Evolutionary conservation across 345 rosid species (phyloP).

Genomic region (Bruguiera sexangula): DNA sequence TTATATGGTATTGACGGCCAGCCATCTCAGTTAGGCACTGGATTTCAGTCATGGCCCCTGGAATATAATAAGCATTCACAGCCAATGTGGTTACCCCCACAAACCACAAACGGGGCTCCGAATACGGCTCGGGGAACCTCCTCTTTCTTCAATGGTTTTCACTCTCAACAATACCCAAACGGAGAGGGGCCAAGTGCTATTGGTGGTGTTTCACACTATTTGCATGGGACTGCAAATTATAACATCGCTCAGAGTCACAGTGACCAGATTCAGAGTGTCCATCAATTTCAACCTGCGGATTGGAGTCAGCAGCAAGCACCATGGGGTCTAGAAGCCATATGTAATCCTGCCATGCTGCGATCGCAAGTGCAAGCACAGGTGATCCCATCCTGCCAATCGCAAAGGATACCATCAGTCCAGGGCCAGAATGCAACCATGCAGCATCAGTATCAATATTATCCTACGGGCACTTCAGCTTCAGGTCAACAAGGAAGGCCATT

Average conservation of each 20-base stretch:
- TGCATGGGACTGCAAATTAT: not conserved
- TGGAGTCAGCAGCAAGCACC: not conserved
- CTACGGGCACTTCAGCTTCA: no score
- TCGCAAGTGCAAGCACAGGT: conserved; percentile 1
- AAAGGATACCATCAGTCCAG: not conserved
- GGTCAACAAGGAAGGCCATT: not conserved
- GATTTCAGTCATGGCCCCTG: not conserved
- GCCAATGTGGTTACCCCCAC: not conserved
- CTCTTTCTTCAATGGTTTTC: not conserved
- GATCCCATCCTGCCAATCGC: not conserved
- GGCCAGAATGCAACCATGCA: not conserved
- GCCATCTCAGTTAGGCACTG: not conserved
- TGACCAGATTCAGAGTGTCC: not conserved
- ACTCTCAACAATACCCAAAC: not conserved
- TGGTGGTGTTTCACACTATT: not conserved
- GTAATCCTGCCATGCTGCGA: not conserved
- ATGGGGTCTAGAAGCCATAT: conserved; percentile 5
- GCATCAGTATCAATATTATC: not conserved
- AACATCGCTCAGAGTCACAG: not conserved
- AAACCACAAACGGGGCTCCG: not conserved
- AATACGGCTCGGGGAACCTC: not conserved
- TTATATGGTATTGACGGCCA: no score
- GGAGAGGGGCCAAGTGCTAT: not conserved
- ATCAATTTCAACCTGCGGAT: not conserved
- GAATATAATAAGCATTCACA: not conserved